Conservation (phyloP, 768 basidiomycete species). For the Boletus subparvulus region DNA sequence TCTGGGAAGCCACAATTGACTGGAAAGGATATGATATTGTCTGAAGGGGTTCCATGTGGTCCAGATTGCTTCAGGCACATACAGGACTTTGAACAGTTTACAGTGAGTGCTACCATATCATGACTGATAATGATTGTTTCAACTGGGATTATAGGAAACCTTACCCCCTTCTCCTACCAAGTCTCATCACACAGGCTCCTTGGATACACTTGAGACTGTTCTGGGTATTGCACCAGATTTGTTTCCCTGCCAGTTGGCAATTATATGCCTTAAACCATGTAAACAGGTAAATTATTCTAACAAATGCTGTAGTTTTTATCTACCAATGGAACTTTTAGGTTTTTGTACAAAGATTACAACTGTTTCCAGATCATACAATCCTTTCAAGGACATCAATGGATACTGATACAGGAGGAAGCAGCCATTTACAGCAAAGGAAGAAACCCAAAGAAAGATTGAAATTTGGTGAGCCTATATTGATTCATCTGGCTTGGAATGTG, state of each 20-base stretch:
- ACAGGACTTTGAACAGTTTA: slow-evolving; percentile 24
- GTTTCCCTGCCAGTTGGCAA: slow-evolving; percentile 49
- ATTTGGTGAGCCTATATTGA: slow-evolving; percentile 17
- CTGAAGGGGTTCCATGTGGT: slow-evolving; percentile 33
- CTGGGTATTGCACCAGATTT: slow-evolving; percentile 46
- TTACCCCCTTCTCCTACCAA: slow-evolving; percentile 18
- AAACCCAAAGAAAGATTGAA: neutral
- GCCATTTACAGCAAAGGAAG: neutral
- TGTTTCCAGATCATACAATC: slow-evolving; percentile 21
- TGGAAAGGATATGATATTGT: slow-evolving; percentile 23
- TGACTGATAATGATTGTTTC: neutral
- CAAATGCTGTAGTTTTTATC: neutral
- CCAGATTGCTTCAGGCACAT: slow-evolving; percentile 31
- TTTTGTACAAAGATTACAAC: slow-evolving; percentile 21
- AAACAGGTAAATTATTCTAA: slow-evolving; percentile 35
- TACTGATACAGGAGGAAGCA: neutral
- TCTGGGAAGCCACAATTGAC: slow-evolving; percentile 24
- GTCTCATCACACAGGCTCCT: slow-evolving; percentile 5
- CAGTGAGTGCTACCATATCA: slow-evolving; percentile 1
- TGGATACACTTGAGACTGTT: slow-evolving; percentile 33
- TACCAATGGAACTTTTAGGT: slow-evolving; percentile 1
- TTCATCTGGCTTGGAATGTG: neutral
- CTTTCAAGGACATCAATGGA: neutral
- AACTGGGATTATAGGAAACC: slow-evolving; percentile 14
- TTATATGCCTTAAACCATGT: slow-evolving; percentile 49